A percentile compares a stretch with the other conserved stretches of the same genome.
These are phyloP conservation scores for Penicillium sp. DNA, from an alignment of 2,329 filamentous ascomycete genomes.

Conservation along the genomic window DNA sequence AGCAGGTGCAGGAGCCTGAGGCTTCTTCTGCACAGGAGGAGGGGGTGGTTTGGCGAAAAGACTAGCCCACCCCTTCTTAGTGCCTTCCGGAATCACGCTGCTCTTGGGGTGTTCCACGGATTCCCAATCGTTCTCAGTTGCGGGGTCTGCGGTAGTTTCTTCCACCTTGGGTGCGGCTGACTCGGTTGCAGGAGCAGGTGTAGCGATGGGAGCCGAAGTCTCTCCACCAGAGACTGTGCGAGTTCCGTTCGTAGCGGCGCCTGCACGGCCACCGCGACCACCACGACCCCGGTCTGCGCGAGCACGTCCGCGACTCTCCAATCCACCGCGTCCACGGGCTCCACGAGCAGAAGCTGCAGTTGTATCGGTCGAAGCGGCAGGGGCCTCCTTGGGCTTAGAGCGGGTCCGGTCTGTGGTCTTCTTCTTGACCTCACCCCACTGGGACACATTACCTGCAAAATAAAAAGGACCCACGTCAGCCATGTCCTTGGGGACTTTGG, in stretches of 20 bases:
- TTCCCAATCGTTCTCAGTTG: conserved; percentile 26
- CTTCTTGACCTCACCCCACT: conserved; percentile 57
- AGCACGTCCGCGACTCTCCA: conserved; percentile 49
- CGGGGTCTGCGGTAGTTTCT: conserved; percentile 28
- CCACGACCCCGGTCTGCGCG: conserved; percentile 53
- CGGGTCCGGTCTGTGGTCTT: conserved; percentile 50
- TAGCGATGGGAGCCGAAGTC: conserved; percentile 16
- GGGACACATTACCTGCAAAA: conserved; percentile 50
- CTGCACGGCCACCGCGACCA: conserved; percentile 48
- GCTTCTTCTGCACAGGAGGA: conserved; percentile 51
- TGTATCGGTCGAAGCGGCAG: conserved; percentile 37
- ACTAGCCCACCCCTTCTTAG: conserved; percentile 66
- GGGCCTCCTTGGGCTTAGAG: conserved; percentile 49
- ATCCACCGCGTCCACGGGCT: conserved; percentile 50
- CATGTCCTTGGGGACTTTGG: background rate
- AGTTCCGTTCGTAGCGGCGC: conserved; percentile 43
- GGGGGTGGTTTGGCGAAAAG: conserved; percentile 69
- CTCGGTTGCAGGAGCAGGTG: conserved; percentile 10
- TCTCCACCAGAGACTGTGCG: conserved; percentile 33
- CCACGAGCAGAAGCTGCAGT: conserved; percentile 38
- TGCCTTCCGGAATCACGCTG: conserved; percentile 39
- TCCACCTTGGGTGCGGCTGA: conserved; percentile 6
- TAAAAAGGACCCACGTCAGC: conserved; percentile 15
- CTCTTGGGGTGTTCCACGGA: conserved; percentile 32
- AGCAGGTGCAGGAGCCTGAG: conserved; percentile 41